Percentiles rank a stretch among this genome's conserved stretches.
Conservation (phyloP, 805 yeast genomes). For the Saturnispora bothae region DNA sequence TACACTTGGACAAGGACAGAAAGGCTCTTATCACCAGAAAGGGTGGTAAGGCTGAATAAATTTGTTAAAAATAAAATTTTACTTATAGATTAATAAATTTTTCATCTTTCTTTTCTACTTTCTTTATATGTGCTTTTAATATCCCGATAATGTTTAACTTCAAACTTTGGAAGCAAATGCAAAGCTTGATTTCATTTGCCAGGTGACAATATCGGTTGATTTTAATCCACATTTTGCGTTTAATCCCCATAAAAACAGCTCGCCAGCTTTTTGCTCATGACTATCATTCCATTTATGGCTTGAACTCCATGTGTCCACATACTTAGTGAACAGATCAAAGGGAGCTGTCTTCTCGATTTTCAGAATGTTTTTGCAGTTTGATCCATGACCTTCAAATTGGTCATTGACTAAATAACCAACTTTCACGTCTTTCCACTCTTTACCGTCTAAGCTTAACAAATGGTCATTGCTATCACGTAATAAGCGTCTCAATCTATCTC, state of each 20-base stretch:
- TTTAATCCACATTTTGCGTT: conserved; percentile 37
- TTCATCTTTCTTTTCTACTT: conserved; percentile 4
- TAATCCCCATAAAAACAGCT: conserved; percentile 26
- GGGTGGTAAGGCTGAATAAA: conserved; percentile 94
- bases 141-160: not conserved
- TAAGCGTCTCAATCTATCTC: conserved; percentile 38
- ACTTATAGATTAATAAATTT: conserved; percentile 7
- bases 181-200: conserved; percentile 8
- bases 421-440: conserved; percentile 21
- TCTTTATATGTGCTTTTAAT: not conserved
- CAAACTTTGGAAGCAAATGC: conserved; percentile 2
- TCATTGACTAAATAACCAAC: conserved; percentile 17
- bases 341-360: conserved; percentile 30
- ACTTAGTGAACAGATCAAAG: conserved; percentile 37
- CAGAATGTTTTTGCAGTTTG: conserved; percentile 19
- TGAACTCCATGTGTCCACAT: conserved; percentile 63
- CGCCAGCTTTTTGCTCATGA: conserved; percentile 29
- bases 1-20: conserved; percentile 98
- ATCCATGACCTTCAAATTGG: conserved; percentile 12
- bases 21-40: conserved; percentile 94
- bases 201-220: conserved; percentile 27
- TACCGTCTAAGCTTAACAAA: conserved; percentile 26
- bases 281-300: conserved; percentile 44
- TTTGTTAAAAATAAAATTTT: conserved; percentile 11
- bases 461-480: conserved; percentile 32